A percentile compares a stretch with the other conserved stretches of the same genome.
Evolutionary conservation across 2,329 filamentous ascomycete genomes (phyloP).

Genomic region (Fonsecaea multimorphosa): DNA sequence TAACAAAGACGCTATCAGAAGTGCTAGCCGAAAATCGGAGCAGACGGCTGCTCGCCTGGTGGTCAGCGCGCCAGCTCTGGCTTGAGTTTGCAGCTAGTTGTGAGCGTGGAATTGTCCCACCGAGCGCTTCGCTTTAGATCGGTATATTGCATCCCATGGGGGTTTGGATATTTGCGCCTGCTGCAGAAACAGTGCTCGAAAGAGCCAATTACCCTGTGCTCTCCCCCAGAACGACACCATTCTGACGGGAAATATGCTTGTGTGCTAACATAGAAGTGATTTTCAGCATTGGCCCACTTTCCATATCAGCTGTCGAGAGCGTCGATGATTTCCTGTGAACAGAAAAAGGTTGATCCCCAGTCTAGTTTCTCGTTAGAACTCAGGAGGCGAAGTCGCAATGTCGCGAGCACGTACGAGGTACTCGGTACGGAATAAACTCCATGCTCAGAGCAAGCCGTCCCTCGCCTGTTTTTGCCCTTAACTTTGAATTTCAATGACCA

Average conservation of each 20-base stretch:
- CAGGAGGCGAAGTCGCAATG: not conserved
- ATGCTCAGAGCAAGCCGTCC: not conserved
- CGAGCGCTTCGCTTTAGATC: not conserved
- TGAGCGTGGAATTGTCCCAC: not conserved
- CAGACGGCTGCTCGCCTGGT: conserved; percentile 1
- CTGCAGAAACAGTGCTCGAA: not conserved
- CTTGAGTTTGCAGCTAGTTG: conserved; percentile 2
- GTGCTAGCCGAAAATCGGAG: conserved; percentile 6
- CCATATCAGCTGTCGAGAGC: too few relatives aligned
- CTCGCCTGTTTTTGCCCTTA: not conserved
- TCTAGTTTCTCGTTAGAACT: not conserved
- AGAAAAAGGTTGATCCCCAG: not conserved
- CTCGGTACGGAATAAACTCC: too few relatives aligned
- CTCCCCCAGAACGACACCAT: not conserved
- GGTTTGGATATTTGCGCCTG: not conserved
- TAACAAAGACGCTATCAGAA: conserved; percentile 1
- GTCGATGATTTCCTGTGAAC: too few relatives aligned
- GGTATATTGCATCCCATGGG: not conserved
- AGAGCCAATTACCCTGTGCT: not conserved
- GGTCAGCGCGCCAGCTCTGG: not conserved
- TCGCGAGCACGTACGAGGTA: too few relatives aligned
- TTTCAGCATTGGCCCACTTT: not conserved
- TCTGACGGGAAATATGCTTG: not conserved
- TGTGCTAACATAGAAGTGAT: not conserved
- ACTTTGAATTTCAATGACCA: not conserved